Evolutionary conservation across 1,139 yeast species (phyloP).

Genomic region (Suhomyces chickasaworum): DNA sequence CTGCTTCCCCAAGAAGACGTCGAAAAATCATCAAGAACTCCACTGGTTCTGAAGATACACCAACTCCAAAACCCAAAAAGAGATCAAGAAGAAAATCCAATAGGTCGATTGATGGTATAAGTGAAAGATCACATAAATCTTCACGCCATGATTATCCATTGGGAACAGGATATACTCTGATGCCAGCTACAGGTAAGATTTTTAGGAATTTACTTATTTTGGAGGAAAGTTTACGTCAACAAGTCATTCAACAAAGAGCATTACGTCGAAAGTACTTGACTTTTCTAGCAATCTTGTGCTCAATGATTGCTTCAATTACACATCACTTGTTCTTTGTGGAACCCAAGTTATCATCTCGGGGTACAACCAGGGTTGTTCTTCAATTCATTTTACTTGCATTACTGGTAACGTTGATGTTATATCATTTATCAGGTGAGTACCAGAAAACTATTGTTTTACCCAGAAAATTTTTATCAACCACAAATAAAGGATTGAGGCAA

Average conservation of each 20-base stretch:
- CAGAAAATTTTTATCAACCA: slow-evolving; percentile 69
- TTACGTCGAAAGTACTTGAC: slow-evolving; percentile 73
- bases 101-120: slow-evolving; percentile 27
- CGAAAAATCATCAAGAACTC: slow-evolving; percentile 6
- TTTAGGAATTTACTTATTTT: slow-evolving; percentile 78
- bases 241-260: slow-evolving; percentile 69
- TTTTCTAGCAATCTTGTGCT: slow-evolving; percentile 59
- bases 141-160: slow-evolving; percentile 20
- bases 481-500: slow-evolving; percentile 86
- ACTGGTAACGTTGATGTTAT: slow-evolving; percentile 68
- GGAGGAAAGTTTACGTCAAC: slow-evolving; percentile 83
- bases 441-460: slow-evolving; percentile 82
- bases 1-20: slow-evolving; percentile 13
- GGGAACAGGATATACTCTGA: slow-evolving; percentile 45
- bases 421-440: slow-evolving; percentile 88
- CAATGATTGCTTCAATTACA: slow-evolving; percentile 43
- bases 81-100: slow-evolving; percentile 34
- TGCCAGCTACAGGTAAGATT: slow-evolving; percentile 67
- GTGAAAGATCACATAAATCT: slow-evolving; percentile 28
- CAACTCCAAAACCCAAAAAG: slow-evolving; percentile 29
- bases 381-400: slow-evolving; percentile 70
- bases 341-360: slow-evolving; percentile 23
- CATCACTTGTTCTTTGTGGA: slow-evolving; percentile 43
- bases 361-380: slow-evolving; percentile 47
- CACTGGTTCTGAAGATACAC: slow-evolving; percentile 11